Evolutionary conservation across 1,139 yeast species (phyloP).

Genomic region (Groenewaldozyma sp.): DNA sequence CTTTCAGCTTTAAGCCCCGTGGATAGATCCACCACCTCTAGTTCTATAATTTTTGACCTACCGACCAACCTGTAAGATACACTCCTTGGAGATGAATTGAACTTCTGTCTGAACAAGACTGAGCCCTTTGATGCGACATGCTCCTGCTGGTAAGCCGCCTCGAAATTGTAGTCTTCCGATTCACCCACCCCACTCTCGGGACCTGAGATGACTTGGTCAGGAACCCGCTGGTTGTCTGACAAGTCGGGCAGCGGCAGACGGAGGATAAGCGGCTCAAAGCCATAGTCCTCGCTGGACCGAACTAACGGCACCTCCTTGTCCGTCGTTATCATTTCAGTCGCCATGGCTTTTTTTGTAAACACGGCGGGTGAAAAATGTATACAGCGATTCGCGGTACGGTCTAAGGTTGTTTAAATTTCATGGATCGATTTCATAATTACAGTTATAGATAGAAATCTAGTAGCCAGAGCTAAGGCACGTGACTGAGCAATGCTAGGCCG

Average conservation of each 20-base stretch:
- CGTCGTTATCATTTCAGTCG: background rate
- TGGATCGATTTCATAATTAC: no score
- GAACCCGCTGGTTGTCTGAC: slow-evolving; percentile 2
- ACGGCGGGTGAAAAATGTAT: background rate
- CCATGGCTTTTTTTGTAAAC: background rate
- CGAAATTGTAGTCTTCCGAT: slow-evolving; percentile 12
- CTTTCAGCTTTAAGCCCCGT: slow-evolving; percentile 2
- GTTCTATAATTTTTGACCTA: slow-evolving; percentile 16
- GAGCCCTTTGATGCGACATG: slow-evolving; percentile 21
- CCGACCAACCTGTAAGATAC: slow-evolving; percentile 19
- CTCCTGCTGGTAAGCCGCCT: slow-evolving; percentile 17
- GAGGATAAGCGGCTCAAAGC: slow-evolving; percentile 1
- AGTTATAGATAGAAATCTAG: no score
- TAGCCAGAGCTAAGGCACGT: no score
- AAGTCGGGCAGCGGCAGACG: slow-evolving; percentile 13
- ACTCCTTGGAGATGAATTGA: slow-evolving; percentile 9
- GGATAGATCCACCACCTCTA: slow-evolving; percentile 17
- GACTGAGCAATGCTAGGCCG: no score
- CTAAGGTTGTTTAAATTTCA: no score
- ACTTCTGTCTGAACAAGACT: slow-evolving; percentile 8
- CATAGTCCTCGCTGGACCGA: slow-evolving; percentile 1
- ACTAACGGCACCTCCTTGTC: slow-evolving; percentile 1
- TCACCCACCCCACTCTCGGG: slow-evolving; percentile 6
- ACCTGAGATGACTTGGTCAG: slow-evolving; percentile 1
- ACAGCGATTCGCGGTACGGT: background rate